Evolutionary conservation across 1,139 yeast genomes (phyloP).

Genomic region (Nadsonia commutata): DNA sequence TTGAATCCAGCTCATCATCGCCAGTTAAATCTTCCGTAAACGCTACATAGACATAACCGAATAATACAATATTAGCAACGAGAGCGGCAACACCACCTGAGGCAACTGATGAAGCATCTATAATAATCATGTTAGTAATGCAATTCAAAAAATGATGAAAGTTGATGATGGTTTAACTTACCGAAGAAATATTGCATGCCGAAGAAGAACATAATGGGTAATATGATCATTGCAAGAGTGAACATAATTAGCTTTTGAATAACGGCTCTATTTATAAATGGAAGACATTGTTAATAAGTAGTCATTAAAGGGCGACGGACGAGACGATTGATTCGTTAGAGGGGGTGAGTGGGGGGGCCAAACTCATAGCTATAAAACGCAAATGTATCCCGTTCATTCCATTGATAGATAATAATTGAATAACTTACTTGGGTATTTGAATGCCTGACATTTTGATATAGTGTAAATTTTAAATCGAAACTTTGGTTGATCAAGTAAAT

Average conservation of each 20-base stretch:
- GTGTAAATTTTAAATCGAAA: no score
- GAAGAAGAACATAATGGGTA: conserved; percentile 68
- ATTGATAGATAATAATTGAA: no score
- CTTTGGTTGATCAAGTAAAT: no score
- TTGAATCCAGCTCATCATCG: conserved; percentile 23
- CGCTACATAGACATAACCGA: conserved; percentile 78
- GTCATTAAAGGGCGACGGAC: no score
- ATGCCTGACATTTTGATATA: neutral
- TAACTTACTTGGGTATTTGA: conserved; percentile 7
- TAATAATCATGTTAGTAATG: conserved; percentile 18
- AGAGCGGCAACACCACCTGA: conserved; percentile 88
- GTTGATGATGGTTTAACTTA: conserved; percentile 11
- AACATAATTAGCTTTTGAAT: conserved; percentile 64
- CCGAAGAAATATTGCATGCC: conserved; percentile 36
- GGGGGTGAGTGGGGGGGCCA: no score
- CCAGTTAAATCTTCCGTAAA: conserved; percentile 55
- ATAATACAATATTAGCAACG: conserved; percentile 72
- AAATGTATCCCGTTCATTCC: no score
- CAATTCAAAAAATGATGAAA: neutral
- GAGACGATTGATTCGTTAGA: no score
- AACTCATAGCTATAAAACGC: neutral
- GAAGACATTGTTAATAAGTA: no score
- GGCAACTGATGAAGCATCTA: conserved; percentile 39
- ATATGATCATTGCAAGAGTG: conserved; percentile 76
- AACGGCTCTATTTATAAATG: conserved; percentile 50